A percentile compares a stretch with the other conserved stretches of the same genome.
phyloP scores from a whole-genome alignment of 1,284 basidiomycete genomes.

The Ganoderma multipileum region DNA sequence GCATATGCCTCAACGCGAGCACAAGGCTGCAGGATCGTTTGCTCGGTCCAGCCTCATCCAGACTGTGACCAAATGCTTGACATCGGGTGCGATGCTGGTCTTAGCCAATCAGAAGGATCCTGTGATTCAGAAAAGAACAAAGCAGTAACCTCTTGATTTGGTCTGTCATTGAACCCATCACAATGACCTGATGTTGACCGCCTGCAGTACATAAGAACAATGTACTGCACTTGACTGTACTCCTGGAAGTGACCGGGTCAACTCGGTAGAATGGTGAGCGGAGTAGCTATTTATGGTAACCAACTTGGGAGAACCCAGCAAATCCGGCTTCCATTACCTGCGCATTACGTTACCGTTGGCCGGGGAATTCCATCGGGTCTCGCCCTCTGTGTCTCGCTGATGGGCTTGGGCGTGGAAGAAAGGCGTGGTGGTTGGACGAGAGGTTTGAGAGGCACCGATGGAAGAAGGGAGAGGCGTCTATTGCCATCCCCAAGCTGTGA shows the following conservation, averaged over 20 bases:
- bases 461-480: background rate
- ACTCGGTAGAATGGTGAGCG: background rate
- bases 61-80: background rate
- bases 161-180: background rate
- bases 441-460: background rate
- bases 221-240: background rate
- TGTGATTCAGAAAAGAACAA: background rate
- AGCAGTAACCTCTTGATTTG: background rate
- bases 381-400: background rate
- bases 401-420: background rate
- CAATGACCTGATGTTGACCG: background rate
- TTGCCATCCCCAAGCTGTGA: background rate
- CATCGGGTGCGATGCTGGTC: background rate
- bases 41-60: background rate
- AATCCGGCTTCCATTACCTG: conserved; percentile 13
- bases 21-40: background rate
- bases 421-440: background rate
- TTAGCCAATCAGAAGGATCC: background rate
- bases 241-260: background rate
- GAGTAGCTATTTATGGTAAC: conserved; percentile 23
- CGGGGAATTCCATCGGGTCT: background rate
- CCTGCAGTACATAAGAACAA: background rate
- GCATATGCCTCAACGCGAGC: background rate
- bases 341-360: conserved; percentile 10
- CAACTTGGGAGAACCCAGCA: conserved; percentile 20